Percentiles rank a stretch among this genome's conserved stretches.
Conservation (phyloP, 2,329 filamentous ascomycete genomes). For the Capronia epimyces region DNA sequence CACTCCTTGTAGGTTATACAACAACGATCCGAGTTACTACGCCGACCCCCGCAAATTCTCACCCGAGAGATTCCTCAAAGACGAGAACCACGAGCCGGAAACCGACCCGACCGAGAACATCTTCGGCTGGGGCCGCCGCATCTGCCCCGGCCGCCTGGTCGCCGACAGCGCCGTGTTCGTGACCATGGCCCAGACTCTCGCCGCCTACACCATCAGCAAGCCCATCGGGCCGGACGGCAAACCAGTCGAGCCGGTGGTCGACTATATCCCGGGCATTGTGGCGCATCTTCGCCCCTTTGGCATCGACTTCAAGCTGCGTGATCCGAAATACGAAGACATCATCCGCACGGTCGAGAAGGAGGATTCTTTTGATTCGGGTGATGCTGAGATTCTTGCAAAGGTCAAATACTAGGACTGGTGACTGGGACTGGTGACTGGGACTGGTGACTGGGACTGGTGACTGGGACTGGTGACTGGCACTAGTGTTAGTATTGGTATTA, state of each 20-base stretch:
- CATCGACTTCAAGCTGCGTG: slow-evolving; percentile 33
- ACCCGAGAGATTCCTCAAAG: slow-evolving; percentile 39
- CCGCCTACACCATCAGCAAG: slow-evolving; percentile 18
- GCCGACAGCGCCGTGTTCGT: slow-evolving; percentile 42
- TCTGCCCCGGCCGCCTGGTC: slow-evolving; percentile 38
- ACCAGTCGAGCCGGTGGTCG: slow-evolving; percentile 38
- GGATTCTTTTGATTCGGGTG: not conserved
- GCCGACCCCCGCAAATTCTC: slow-evolving; percentile 33
- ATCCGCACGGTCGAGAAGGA: slow-evolving; percentile 32
- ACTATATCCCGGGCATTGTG: slow-evolving; percentile 37
- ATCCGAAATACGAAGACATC: slow-evolving; percentile 30
- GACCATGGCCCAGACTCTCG: slow-evolving; percentile 50
- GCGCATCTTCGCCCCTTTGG: slow-evolving; percentile 35
- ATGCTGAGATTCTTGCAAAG: not conserved
- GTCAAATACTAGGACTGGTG: not conserved
- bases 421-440: not conserved
- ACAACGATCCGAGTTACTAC: slow-evolving; percentile 36
- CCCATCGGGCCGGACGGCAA: slow-evolving; percentile 37
- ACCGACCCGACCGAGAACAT: slow-evolving; percentile 45
- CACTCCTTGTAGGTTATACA: not conserved
- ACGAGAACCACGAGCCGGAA: slow-evolving; percentile 33
- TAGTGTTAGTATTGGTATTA: too few relatives aligned
- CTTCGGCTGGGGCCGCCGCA: slow-evolving; percentile 52
- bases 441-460: too few relatives aligned
- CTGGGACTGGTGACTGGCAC: too few relatives aligned